Conservation (phyloP, 129 eudicot species). For the Centaurea solstitialis region DNA sequence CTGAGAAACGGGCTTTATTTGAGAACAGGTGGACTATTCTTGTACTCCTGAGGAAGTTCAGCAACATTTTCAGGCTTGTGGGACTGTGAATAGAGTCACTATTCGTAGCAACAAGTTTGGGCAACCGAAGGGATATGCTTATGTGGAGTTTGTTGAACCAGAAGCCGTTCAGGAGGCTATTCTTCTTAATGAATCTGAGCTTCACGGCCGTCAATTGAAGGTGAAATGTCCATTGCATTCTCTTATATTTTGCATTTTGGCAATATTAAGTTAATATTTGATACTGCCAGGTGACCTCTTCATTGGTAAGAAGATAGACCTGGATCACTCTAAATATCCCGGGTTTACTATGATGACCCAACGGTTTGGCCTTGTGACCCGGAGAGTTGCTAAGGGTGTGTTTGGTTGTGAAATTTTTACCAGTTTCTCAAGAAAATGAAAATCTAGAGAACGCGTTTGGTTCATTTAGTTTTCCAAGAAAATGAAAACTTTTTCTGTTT, state of each 20-base stretch:
- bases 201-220: constrained; percentile 71
- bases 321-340: too few species aligned
- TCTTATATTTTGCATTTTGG: not conserved
- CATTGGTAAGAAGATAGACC: too few species aligned
- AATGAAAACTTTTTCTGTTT: too few species aligned
- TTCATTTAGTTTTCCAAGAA: too few species aligned
- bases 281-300: too few species aligned
- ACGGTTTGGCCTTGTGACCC: too few species aligned
- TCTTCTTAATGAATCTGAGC: constrained; percentile 49
- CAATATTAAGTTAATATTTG: not conserved
- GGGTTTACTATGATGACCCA: too few species aligned
- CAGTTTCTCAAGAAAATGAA: too few species aligned
- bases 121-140: constrained; percentile 69
- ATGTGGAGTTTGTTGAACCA: constrained; percentile 55
- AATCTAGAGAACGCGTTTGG: too few species aligned
- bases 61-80: constrained; percentile 63
- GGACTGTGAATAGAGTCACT: constrained; percentile 58
- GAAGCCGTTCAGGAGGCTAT: constrained; percentile 57
- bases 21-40: constrained; percentile 52
- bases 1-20: not conserved
- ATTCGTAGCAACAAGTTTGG: constrained; percentile 56
- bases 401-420: too few species aligned
- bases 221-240: constrained; percentile 3
- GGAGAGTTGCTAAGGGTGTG: too few species aligned
- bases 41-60: constrained; percentile 62